Evolutionary conservation across 495 filamentous ascomycete species (phyloP).

Genomic region (Xylaria nigripes): DNA sequence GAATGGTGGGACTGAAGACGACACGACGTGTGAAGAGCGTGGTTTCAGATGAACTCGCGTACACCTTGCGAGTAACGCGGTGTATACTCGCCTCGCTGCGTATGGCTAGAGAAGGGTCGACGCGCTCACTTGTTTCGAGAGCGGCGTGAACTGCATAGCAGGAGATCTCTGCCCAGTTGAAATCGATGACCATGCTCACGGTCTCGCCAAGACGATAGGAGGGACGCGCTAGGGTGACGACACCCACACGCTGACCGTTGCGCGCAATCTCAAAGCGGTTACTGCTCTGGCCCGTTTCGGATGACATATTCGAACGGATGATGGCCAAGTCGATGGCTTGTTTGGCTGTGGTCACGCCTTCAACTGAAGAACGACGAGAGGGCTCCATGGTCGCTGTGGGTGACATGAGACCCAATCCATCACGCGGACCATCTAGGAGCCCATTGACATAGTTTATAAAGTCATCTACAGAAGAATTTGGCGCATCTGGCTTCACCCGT

Average conservation of each 20-base stretch:
- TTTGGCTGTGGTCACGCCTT: constrained; percentile 51
- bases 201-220: constrained; percentile 86
- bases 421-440: constrained; percentile 56
- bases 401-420: constrained; percentile 56
- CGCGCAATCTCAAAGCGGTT: constrained; percentile 94
- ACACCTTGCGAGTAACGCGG: constrained; percentile 72
- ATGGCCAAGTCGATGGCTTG: constrained; percentile 90
- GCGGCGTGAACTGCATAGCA: constrained; percentile 72
- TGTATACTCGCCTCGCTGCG: constrained; percentile 74
- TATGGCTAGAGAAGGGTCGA: constrained; percentile 72
- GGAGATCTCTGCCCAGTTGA: constrained; percentile 60
- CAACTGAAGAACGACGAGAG: constrained; percentile 46
- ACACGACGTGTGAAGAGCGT: constrained; percentile 71
- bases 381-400: constrained; percentile 50
- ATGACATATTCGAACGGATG: constrained; percentile 59
- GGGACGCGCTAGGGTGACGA: constrained; percentile 80
- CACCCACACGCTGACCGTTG: constrained; percentile 74
- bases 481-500: constrained; percentile 4
- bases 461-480: constrained; percentile 42
- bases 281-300: constrained; percentile 53
- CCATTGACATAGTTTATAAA: constrained; percentile 75
- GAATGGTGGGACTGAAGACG: constrained; percentile 73
- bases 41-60: constrained; percentile 68
- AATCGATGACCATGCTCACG: constrained; percentile 74
- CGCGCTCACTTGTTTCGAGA: constrained; percentile 70